Conservation (phyloP, 2,329 filamentous ascomycete genomes). For the Apiospora rasikravindrae region DNA sequence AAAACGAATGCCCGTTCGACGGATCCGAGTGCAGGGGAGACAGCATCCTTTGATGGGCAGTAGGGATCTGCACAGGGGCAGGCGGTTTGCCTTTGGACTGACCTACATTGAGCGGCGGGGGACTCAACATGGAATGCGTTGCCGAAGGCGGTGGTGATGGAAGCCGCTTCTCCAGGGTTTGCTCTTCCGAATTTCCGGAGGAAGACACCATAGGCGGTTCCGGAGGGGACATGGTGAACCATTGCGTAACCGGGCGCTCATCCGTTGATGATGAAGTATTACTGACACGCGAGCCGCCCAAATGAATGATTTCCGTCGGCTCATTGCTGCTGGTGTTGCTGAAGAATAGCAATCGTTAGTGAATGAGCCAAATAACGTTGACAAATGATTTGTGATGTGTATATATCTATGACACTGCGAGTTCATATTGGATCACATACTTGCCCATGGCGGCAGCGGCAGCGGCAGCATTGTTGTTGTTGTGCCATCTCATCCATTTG, state of each 20-base stretch:
- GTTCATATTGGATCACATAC: neutral
- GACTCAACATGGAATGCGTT: neutral
- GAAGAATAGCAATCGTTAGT: neutral
- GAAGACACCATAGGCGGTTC: neutral
- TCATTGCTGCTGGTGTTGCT: constrained; percentile 18
- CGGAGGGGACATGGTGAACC: constrained; percentile 14
- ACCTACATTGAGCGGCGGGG: constrained; percentile 12
- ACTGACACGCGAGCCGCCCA: constrained; percentile 22
- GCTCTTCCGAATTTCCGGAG: neutral
- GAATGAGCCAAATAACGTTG: neutral
- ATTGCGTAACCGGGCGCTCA: constrained; percentile 18
- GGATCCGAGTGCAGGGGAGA: constrained; percentile 2
- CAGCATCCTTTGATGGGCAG: neutral
- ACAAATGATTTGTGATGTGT: neutral
- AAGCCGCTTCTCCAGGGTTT: neutral
- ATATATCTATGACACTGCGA: neutral
- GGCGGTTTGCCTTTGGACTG: constrained; percentile 1
- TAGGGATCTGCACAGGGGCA: neutral
- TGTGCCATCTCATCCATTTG: constrained; percentile 24
- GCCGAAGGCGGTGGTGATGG: constrained; percentile 9
- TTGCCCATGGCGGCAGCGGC: neutral
- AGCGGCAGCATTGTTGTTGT: constrained; percentile 13
- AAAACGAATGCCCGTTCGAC: neutral
- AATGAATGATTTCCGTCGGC: constrained; percentile 23
- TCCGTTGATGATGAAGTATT: neutral